These are phyloP conservation scores for Malus sylvestris DNA, from an alignment of 306 rosid species.

Conservation along the genomic window DNA sequence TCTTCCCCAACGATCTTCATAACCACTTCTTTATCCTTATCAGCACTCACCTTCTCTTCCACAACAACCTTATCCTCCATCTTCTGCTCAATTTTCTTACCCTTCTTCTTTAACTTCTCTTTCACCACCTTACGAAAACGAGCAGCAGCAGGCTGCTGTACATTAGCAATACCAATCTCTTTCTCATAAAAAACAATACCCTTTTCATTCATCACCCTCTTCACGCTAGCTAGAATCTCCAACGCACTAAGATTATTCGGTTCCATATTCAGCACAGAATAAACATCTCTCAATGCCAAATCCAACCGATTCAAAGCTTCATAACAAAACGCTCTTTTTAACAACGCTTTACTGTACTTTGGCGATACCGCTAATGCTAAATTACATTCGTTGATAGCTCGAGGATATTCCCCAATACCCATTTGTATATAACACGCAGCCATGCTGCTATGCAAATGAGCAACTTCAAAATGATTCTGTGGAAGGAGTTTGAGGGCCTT, in stretches of 20 bases:
- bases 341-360: conserved; percentile 52
- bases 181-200: conserved; percentile 57
- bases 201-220: conserved; percentile 43
- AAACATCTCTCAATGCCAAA: conserved; percentile 74
- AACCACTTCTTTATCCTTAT: conserved; percentile 35
- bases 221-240: conserved; percentile 62
- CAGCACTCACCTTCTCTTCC: conserved; percentile 36
- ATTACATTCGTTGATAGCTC: conserved; percentile 73
- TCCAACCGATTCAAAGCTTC: conserved; percentile 66
- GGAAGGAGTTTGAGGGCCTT: conserved; percentile 82
- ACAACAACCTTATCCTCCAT: conserved; percentile 42
- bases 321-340: conserved; percentile 67
- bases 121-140: conserved; percentile 49
- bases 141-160: conserved; percentile 26
- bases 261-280: conserved; percentile 51
- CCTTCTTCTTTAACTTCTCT: conserved; percentile 54
- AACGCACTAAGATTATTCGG: conserved; percentile 57
- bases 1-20: conserved; percentile 31
- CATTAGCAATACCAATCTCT: conserved; percentile 42
- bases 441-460: conserved; percentile 64
- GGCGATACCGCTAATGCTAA: conserved; percentile 66
- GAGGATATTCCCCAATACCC: conserved; percentile 78
- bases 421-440: conserved; percentile 79
- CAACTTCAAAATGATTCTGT: conserved; percentile 59
- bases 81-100: conserved; percentile 27